Evolutionary conservation across 495 filamentous ascomycete species (phyloP).

Genomic region (Penicillium steckii): DNA sequence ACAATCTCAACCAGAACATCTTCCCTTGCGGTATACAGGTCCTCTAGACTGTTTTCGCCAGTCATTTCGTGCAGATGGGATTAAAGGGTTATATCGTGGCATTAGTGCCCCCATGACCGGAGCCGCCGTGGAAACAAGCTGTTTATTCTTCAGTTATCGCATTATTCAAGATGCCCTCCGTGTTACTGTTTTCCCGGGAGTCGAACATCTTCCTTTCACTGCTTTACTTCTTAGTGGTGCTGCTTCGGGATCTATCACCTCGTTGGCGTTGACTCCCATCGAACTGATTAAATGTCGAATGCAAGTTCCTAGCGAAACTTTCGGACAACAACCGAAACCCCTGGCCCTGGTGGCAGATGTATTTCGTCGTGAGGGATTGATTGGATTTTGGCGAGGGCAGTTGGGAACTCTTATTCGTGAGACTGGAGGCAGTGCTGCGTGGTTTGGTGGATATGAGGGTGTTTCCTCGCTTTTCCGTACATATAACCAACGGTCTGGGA

Average conservation of each 20-base stretch:
- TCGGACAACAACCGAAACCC: slow-evolving; percentile 44
- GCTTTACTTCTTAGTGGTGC: slow-evolving; percentile 76
- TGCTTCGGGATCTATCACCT: slow-evolving; percentile 85
- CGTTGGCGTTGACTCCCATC: slow-evolving; percentile 86
- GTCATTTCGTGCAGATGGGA: slow-evolving; percentile 67
- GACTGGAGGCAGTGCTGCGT: slow-evolving; percentile 87
- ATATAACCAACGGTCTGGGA: too few relatives aligned
- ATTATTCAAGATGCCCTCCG: slow-evolving; percentile 68
- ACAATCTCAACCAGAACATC: slow-evolving; percentile 72
- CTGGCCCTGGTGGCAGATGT: slow-evolving; percentile 69
- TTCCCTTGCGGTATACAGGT: slow-evolving; percentile 79
- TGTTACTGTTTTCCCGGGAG: slow-evolving; percentile 46
- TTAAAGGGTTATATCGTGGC: slow-evolving; percentile 83
- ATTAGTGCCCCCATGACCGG: slow-evolving; percentile 89
- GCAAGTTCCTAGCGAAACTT: slow-evolving; percentile 64
- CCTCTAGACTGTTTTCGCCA: slow-evolving; percentile 93
- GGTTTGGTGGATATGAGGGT: slow-evolving; percentile 94
- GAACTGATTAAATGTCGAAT: slow-evolving; percentile 99
- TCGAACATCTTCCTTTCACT: slow-evolving; percentile 63
- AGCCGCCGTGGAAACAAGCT: slow-evolving; percentile 90
- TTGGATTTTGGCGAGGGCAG: slow-evolving; percentile 94
- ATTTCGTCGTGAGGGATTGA: slow-evolving; percentile 73
- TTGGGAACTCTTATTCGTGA: slow-evolving; percentile 91
- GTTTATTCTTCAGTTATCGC: slow-evolving; percentile 86
- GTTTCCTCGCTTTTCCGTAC: slow-evolving; percentile 62